These are phyloP conservation scores for Plasmodium fragile DNA, from an alignment of 169 alveolate genomes.

Conservation along the genomic window DNA sequence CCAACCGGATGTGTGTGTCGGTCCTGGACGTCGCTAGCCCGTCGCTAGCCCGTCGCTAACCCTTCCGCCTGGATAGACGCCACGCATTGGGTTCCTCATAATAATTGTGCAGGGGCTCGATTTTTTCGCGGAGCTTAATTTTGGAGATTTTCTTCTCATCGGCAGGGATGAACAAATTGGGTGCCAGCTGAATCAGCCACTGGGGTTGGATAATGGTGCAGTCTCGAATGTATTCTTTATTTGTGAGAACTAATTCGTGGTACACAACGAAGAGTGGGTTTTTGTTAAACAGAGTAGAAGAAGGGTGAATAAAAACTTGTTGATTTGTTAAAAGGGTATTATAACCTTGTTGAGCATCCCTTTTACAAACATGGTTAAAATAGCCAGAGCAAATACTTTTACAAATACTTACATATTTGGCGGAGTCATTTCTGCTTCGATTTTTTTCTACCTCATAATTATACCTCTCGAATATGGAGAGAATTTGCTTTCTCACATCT, in stretches of 20 bases:
- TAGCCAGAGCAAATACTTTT: conserved; percentile 98
- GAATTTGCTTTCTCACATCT: conserved; percentile 97
- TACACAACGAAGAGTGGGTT: conserved; percentile 99
- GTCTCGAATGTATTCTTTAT: conserved; percentile 99
- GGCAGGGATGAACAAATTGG: conserved; percentile 93
- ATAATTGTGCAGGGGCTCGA: conserved; percentile 95
- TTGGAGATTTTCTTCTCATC: conserved; percentile 92
- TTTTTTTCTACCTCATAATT: conserved; percentile 91
- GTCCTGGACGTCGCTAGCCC: no score
- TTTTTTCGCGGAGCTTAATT: conserved; percentile 94
- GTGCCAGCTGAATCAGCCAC: conserved; percentile 99
- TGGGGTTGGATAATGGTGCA: conserved; percentile 96
- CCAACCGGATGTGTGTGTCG: background rate
- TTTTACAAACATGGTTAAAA: conserved; percentile 97
- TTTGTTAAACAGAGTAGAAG: conserved; percentile 91
- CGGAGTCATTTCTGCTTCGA: conserved; percentile 77
- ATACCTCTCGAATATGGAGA: conserved; percentile 96
- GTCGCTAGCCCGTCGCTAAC: conserved; percentile 77
- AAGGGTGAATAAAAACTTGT: conserved; percentile 98
- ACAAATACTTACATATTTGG: conserved; percentile 93
- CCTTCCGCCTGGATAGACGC: conserved; percentile 97
- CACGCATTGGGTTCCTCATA: conserved; percentile 98
- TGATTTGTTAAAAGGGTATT: conserved; percentile 96
- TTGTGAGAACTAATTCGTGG: conserved; percentile 98
- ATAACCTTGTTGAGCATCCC: conserved; percentile 98